These are phyloP conservation scores for Grigorovia jiainica DNA, from an alignment of 805 yeast species.

Conservation along the genomic window DNA sequence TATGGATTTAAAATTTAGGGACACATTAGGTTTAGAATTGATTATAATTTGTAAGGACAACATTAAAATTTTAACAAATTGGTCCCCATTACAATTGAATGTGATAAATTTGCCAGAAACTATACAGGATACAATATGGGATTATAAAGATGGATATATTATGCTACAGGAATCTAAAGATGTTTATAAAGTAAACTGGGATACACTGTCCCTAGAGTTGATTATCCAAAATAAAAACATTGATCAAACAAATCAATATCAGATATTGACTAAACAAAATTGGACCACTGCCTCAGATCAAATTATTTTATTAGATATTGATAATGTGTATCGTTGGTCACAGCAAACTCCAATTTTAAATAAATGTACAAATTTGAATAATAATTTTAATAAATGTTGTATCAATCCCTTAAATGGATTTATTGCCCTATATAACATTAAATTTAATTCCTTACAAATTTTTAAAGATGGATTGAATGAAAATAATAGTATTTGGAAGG, in stretches of 20 bases:
- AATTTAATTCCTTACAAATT: slow-evolving; percentile 38
- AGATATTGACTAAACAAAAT: slow-evolving; percentile 21
- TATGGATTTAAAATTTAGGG: slow-evolving; percentile 15
- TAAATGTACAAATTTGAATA: slow-evolving; percentile 8
- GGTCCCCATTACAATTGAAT: slow-evolving; percentile 15
- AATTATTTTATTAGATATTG: slow-evolving; percentile 18
- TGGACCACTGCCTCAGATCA: slow-evolving; percentile 18
- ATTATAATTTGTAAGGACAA: slow-evolving; percentile 12
- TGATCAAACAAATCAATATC: slow-evolving; percentile 7
- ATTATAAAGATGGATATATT: slow-evolving; percentile 16
- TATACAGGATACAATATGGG: slow-evolving; percentile 24
- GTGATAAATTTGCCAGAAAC: slow-evolving; percentile 7
- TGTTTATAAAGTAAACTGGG: slow-evolving; percentile 9
- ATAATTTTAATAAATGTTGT: slow-evolving; percentile 21
- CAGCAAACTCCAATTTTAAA: slow-evolving; percentile 4
- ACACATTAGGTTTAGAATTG: slow-evolving; percentile 6
- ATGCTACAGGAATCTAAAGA: slow-evolving; percentile 17
- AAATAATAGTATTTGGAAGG: slow-evolving; percentile 19
- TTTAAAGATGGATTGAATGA: slow-evolving; percentile 28
- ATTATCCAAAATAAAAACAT: slow-evolving; percentile 5
- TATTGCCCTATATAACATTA: slow-evolving; percentile 39
- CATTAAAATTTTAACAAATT: slow-evolving; percentile 10
- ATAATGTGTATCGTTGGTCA: slow-evolving; percentile 13
- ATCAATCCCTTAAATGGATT: slow-evolving; percentile 26
- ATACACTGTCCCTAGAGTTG: slow-evolving; percentile 5